Conservation (phyloP, 179 eudicot genomes). For the Silene coronaria region DNA sequence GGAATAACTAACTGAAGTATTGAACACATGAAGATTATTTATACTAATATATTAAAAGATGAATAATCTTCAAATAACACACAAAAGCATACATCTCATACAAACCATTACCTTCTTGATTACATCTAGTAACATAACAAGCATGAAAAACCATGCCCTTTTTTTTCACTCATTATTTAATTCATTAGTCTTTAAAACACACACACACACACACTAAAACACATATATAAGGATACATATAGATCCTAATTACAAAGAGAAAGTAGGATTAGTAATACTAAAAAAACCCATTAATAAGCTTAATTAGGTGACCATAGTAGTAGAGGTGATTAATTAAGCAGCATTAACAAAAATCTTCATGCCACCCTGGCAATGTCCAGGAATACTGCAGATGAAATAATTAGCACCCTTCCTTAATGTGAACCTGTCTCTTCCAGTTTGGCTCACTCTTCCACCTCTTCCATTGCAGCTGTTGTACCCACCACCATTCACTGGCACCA, state of each 20-base stretch:
- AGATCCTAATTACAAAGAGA: not conserved
- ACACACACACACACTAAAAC: not conserved
- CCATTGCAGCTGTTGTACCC: slow-evolving; percentile 30
- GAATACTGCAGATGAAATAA: slow-evolving; percentile 35
- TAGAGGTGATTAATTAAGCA: slow-evolving; percentile 11
- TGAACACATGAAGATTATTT: too few species aligned
- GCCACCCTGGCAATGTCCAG: slow-evolving; percentile 34
- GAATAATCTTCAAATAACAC: not conserved
- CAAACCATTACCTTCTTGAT: slow-evolving; percentile 2
- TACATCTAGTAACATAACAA: not conserved
- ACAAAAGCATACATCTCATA: slow-evolving; percentile 6
- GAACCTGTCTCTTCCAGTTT: slow-evolving; percentile 28
- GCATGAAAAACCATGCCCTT: slow-evolving; percentile 4
- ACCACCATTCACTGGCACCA: slow-evolving; percentile 24
- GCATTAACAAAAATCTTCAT: slow-evolving; percentile 37
- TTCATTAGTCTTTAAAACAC: not conserved
- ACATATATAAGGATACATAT: not conserved
- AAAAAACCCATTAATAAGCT: not conserved
- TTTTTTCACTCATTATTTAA: not conserved
- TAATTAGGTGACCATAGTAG: not conserved
- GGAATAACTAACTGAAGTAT: too few species aligned
- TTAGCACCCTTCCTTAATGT: slow-evolving; percentile 25
- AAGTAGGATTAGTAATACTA: not conserved
- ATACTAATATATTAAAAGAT: too few species aligned
- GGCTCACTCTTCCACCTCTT: slow-evolving; percentile 19